Percentiles rank a stretch among this genome's conserved stretches.
Conservation (phyloP, 2,329 filamentous ascomycete species). For the Botrytis fabae region DNA sequence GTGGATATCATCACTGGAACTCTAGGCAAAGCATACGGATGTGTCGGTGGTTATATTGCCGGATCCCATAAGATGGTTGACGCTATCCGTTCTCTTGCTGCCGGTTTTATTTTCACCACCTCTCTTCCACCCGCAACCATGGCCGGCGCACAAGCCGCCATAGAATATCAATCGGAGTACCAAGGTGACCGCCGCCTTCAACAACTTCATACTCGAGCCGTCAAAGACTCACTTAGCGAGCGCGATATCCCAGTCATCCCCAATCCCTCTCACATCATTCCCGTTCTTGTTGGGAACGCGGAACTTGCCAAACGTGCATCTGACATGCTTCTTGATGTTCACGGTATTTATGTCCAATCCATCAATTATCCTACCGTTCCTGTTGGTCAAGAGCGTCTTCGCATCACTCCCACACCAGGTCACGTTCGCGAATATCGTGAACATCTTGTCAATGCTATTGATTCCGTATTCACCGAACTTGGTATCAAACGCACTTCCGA, state of each 20-base stretch:
- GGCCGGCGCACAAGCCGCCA: slow-evolving; percentile 88
- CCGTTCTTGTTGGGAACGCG: slow-evolving; percentile 89
- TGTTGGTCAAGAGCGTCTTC: slow-evolving; percentile 93
- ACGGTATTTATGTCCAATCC: slow-evolving; percentile 95
- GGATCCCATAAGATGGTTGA: slow-evolving; percentile 85
- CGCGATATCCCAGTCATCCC: slow-evolving; percentile 94
- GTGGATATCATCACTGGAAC: slow-evolving; percentile 98
- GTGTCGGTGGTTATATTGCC: slow-evolving; percentile 96
- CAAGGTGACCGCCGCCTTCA: slow-evolving; percentile 86
- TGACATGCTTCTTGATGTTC: slow-evolving; percentile 84
- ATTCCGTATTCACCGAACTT: slow-evolving; percentile 84
- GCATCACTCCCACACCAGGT: slow-evolving; percentile 93
- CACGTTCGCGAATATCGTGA: slow-evolving; percentile 84
- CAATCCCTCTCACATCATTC: slow-evolving; percentile 95
- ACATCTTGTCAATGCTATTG: slow-evolving; percentile 79
- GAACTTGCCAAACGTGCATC: slow-evolving; percentile 89
- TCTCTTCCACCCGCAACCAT: slow-evolving; percentile 94
- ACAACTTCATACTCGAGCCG: slow-evolving; percentile 92
- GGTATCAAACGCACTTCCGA: slow-evolving; percentile 90
- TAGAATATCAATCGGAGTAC: slow-evolving; percentile 88
- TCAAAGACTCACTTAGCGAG: slow-evolving; percentile 78
- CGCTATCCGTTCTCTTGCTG: slow-evolving; percentile 88
- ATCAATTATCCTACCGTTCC: slow-evolving; percentile 99
- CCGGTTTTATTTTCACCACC: slow-evolving; percentile 98
- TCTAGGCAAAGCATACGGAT: slow-evolving; percentile 95